A percentile compares a stretch with the other conserved stretches of the same genome.
Evolutionary conservation across 139 green algal genomes (phyloP).

Genomic region (Ulvella scutata): DNA sequence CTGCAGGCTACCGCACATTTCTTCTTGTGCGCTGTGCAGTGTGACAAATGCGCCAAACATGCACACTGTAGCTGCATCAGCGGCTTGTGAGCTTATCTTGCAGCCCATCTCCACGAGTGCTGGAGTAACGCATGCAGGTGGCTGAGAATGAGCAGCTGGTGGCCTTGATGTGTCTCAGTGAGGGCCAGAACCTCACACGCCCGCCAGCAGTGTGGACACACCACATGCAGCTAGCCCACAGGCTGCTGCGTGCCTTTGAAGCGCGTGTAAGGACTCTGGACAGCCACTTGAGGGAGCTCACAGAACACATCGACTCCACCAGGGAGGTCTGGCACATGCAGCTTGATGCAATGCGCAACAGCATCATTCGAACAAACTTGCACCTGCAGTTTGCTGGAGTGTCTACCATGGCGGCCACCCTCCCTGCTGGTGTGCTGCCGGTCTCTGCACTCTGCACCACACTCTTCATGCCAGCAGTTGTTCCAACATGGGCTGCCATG

Average conservation of each 20-base stretch:
- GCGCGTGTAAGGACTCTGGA: constrained; percentile 20
- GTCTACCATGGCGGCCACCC: constrained; percentile 17
- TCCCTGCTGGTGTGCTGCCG: constrained; percentile 7
- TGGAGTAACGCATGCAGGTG: constrained; percentile 17
- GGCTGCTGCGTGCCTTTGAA: constrained; percentile 27
- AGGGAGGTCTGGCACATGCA: constrained; percentile 29
- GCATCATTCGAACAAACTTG: constrained; percentile 40
- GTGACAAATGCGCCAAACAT: no score
- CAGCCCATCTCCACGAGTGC: no score
- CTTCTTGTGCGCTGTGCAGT: no score
- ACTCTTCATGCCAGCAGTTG: no score
- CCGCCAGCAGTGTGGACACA: not conserved
- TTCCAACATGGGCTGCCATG: no score
- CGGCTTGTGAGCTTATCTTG: no score
- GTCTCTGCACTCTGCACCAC: no score
- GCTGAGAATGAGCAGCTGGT: constrained; percentile 24
- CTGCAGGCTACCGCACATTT: no score
- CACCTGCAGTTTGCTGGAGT: constrained; percentile 24
- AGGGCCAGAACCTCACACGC: constrained; percentile 7
- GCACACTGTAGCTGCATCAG: no score
- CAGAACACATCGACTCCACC: constrained; percentile 23
- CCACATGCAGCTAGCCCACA: constrained; percentile 12
- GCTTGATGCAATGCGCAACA: constrained; percentile 33
- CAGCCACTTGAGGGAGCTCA: constrained; percentile 23
- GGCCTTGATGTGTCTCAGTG: constrained; percentile 17